Evolutionary conservation across 768 basidiomycete species (phyloP).

Genomic region (Mycena leptocephala): DNA sequence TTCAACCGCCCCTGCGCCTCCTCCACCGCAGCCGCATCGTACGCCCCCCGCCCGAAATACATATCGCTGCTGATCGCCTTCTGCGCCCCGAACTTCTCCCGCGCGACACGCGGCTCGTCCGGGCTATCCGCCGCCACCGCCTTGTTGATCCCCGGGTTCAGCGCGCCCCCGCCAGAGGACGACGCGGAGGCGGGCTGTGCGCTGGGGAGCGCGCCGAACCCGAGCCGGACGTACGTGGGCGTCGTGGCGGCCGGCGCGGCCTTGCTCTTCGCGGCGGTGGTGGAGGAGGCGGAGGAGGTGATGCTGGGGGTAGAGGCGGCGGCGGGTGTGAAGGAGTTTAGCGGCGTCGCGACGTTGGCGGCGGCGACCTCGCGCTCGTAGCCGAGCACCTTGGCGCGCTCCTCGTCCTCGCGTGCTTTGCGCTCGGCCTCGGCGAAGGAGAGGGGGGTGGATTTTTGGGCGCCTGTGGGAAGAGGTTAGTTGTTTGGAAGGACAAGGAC

Average conservation of each 20-base stretch:
- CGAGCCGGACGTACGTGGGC: conserved; percentile 30
- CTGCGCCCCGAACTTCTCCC: conserved; percentile 92
- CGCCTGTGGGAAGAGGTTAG: conserved; percentile 85
- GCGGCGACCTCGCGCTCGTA: conserved; percentile 85
- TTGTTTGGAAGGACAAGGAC: conserved; percentile 57
- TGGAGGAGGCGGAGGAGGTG: conserved; percentile 36
- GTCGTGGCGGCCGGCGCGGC: conserved; percentile 20
- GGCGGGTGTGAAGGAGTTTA: no score
- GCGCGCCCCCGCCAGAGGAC: not conserved
- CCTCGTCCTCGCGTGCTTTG: conserved; percentile 93
- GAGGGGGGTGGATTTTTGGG: conserved; percentile 89
- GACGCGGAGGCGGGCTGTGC: not conserved
- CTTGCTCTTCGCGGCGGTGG: conserved; percentile 41
- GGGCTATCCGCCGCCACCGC: conserved; percentile 62
- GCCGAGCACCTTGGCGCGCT: conserved; percentile 91
- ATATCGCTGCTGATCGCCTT: conserved; percentile 98
- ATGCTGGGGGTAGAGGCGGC: conserved; percentile 48
- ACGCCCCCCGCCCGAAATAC: conserved; percentile 93
- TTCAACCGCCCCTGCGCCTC: conserved; percentile 90
- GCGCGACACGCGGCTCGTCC: conserved; percentile 73
- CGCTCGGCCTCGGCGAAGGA: conserved; percentile 97
- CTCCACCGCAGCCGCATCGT: conserved; percentile 78
- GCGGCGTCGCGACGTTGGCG: conserved; percentile 25
- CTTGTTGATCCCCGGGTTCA: conserved; percentile 32
- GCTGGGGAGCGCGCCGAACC: conserved; percentile 32